Percentiles rank a stretch among this genome's conserved stretches.
These are phyloP conservation scores for Tilletia caries DNA, from an alignment of 1,284 basidiomycete genomes.

Conservation along the genomic window DNA sequence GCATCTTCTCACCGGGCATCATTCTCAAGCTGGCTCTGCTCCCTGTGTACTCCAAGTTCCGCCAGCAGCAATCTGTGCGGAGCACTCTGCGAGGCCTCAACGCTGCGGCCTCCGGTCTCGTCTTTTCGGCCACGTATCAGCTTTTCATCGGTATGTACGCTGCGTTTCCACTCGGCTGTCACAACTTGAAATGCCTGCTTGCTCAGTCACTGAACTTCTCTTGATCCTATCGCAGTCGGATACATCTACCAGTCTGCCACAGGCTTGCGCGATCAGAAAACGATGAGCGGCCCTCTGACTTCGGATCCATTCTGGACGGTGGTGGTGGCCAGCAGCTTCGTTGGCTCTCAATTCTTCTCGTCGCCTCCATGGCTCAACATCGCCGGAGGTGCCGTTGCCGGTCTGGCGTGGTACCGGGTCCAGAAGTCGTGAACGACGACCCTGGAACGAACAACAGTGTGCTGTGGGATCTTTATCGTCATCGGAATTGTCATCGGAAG, in stretches of 20 bases:
- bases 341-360: slow-evolving; percentile 51
- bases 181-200: no score
- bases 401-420: slow-evolving; percentile 56
- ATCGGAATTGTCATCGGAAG: no score
- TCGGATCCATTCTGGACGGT: slow-evolving; percentile 58
- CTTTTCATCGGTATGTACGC: slow-evolving; percentile 54
- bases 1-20: slow-evolving; percentile 56
- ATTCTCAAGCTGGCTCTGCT: slow-evolving; percentile 60
- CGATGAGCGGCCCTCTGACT: slow-evolving; percentile 53
- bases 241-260: slow-evolving; percentile 50
- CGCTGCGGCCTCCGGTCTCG: slow-evolving; percentile 61
- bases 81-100: slow-evolving; percentile 61
- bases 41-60: slow-evolving; percentile 59
- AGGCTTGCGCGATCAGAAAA: slow-evolving; percentile 22
- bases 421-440: neutral
- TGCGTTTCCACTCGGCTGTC: no score
- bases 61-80: slow-evolving; percentile 56
- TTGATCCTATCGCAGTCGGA: slow-evolving; percentile 41
- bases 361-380: slow-evolving; percentile 55
- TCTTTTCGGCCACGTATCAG: slow-evolving; percentile 62
- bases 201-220: no score
- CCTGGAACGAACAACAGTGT: neutral
- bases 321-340: slow-evolving; percentile 52
- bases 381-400: slow-evolving; percentile 53
- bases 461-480: no score